Evolutionary conservation across 2,329 filamentous ascomycete genomes (phyloP), one percentile per base, ranked within the genome.

Genomic region (Metarhizium rileyi): DNA sequence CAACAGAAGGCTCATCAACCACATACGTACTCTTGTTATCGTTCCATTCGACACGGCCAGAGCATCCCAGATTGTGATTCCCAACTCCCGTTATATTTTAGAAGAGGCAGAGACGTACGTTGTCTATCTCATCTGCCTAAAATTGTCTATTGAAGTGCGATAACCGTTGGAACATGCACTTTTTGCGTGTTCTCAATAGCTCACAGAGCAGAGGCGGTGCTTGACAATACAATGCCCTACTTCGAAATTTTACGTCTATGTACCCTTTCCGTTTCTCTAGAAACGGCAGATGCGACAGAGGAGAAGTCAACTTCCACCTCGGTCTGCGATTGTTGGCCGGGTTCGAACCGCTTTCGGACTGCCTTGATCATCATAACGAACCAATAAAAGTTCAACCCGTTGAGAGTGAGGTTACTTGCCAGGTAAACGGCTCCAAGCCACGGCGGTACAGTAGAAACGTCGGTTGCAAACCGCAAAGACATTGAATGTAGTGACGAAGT

Each of bases 281-380:
- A 52, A 5, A 59, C 44, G 2, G 58, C 62, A 5, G 67, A 64
- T 20, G 59, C 59, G n/a, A 61, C 47, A 27, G 63, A 59, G 2
- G 60, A 57, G 20, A 63, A 28, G 36, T 66, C 59, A n/a, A 63
- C 50, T 23, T 66, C 57, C 12, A 53, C 56, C 47, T 63, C 58
- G 6, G 61, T 65, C 47, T 49, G 55, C 49, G 56, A 60, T 33
- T 63, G 61, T 35, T 67, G 62, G 25, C 53, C 52, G 10, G 84
- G 66, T 52, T 80, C 76, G 61, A 93, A 93, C 25, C 87, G 76
- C 71, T 87, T 90, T 52, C 82, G 75, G 12, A 93, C 80, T 8
- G 87, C 86, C 52, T 80, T 75, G 54, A 94, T 82, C 88, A 94
- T 94, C 76, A 88, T 89, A 61, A 81, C 74, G 63, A 91, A 93